phyloP scores from a whole-genome alignment of 495 filamentous ascomycete genomes.

The Sordaria brevicollis region DNA sequence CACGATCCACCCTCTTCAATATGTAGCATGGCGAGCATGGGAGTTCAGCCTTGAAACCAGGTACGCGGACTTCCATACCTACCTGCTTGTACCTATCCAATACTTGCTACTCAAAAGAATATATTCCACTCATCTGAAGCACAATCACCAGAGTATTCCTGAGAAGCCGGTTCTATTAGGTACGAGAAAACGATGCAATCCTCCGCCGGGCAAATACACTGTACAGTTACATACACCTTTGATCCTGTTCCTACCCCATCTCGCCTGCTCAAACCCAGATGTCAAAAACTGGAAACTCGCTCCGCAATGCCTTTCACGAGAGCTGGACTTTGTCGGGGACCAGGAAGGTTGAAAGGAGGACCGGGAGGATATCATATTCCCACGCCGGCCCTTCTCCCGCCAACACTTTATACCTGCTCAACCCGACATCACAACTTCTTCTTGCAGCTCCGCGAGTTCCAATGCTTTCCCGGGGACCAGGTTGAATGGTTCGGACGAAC shows the following conservation, averaged over 20 bases:
- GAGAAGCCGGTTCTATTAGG: not conserved
- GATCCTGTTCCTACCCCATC: not conserved
- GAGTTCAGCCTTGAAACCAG: not conserved
- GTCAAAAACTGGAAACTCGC: not conserved
- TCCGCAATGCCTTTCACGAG: not conserved
- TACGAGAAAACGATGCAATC: not conserved
- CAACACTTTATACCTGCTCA: not conserved
- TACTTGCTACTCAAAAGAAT: not conserved
- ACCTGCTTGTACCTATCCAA: not conserved
- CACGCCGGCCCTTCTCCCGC: not conserved
- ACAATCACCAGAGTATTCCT: not conserved
- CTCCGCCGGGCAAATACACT: not conserved
- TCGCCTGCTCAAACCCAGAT: not conserved
- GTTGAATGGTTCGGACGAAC: not conserved
- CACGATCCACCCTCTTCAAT: not conserved
- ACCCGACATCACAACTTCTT: not conserved
- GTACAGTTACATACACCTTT: not conserved
- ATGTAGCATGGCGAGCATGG: too few relatives aligned
- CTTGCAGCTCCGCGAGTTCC: not conserved
- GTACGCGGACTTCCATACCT: not conserved
- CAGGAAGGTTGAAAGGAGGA: not conserved
- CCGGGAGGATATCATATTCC: not conserved
- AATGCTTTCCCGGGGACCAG: not conserved
- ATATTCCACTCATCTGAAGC: not conserved
- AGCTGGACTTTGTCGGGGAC: not conserved